Conservation (phyloP, 495 filamentous ascomycete species). For the Penicillium maclennaniae region DNA sequence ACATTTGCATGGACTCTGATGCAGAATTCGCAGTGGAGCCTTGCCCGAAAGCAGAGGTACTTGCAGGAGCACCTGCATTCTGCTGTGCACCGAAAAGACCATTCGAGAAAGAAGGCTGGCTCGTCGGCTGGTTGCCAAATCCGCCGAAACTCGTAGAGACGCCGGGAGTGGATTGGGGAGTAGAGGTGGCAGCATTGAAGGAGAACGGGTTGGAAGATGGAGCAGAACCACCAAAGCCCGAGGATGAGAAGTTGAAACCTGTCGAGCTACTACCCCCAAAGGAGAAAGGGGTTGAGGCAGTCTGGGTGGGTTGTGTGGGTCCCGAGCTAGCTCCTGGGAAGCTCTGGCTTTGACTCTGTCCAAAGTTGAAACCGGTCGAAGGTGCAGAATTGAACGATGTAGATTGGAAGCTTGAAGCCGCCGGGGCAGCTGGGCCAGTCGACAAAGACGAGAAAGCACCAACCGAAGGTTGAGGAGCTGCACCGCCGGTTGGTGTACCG, state of each 20-base stretch:
- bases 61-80: conserved; percentile 8
- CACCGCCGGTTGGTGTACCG: conserved; percentile 15
- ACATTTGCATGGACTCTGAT: conserved; percentile 43
- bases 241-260: conserved; percentile 36
- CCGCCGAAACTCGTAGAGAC: conserved; percentile 22
- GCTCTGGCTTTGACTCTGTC: conserved; percentile 45
- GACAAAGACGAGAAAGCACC: conserved; percentile 21
- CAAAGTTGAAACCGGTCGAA: conserved; percentile 41
- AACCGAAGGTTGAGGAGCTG: conserved; percentile 14
- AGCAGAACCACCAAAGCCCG: conserved; percentile 13
- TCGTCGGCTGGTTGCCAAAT: conserved; percentile 15
- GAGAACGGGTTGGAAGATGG: conserved; percentile 41
- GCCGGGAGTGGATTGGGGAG: conserved; percentile 15
- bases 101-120: conserved; percentile 16
- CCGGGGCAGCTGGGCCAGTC: conserved; percentile 28
- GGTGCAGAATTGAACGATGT: background rate
- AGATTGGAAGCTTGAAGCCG: conserved; percentile 9
- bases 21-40: conserved; percentile 17
- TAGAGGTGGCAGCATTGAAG: conserved; percentile 12
- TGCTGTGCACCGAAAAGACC: conserved; percentile 19
- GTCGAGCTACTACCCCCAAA: conserved; percentile 31
- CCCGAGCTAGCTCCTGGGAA: conserved; percentile 38
- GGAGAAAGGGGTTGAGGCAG: conserved; percentile 34
- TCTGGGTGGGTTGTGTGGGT: conserved; percentile 25
- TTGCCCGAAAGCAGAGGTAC: conserved; percentile 22